A percentile compares a stretch with the other conserved stretches of the same genome.
phyloP scores from a whole-genome alignment of 176 grass and related monocot species.

The Thalia dealbata region DNA sequence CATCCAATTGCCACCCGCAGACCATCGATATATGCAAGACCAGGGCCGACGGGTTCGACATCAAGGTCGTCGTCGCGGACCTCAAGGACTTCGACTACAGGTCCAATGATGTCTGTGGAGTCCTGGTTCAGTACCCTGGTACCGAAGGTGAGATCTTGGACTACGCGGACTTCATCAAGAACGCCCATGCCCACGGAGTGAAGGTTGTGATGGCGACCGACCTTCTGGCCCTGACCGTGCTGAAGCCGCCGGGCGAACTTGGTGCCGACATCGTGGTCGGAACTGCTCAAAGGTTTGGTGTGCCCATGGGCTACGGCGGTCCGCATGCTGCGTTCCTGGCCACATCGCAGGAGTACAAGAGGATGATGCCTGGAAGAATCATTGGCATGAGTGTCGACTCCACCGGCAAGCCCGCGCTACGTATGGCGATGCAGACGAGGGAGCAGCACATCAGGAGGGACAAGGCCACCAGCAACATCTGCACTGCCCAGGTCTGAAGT shows the following conservation, averaged over 20 bases:
- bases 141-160: constrained; percentile 89
- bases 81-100: constrained; percentile 79
- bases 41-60: constrained; percentile 63
- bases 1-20: constrained; percentile 91
- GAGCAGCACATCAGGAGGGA: constrained; percentile 97
- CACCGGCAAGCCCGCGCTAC: constrained; percentile 74
- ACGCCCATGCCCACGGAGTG: constrained; percentile 71
- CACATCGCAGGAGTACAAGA: constrained; percentile 96
- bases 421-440: constrained; percentile 98
- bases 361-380: constrained; percentile 89
- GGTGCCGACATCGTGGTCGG: constrained; percentile 89
- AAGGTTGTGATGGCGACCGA: constrained; percentile 99
- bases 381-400: constrained; percentile 84
- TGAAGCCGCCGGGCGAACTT: constrained; percentile 75
- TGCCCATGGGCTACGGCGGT: constrained; percentile 96
- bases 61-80: constrained; percentile 62
- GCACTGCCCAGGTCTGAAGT: constrained; percentile 73
- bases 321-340: constrained; percentile 95
- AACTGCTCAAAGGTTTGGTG: constrained; percentile 87
- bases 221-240: constrained; percentile 68
- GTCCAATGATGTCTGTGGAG: constrained; percentile 83
- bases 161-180: constrained; percentile 71
- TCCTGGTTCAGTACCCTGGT: constrained; percentile 87
- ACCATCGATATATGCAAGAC: constrained; percentile 90
- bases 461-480: constrained; percentile 99